Evolutionary conservation across 2,329 filamentous ascomycete genomes (phyloP).

Genomic region (Fusarium duplospermum): DNA sequence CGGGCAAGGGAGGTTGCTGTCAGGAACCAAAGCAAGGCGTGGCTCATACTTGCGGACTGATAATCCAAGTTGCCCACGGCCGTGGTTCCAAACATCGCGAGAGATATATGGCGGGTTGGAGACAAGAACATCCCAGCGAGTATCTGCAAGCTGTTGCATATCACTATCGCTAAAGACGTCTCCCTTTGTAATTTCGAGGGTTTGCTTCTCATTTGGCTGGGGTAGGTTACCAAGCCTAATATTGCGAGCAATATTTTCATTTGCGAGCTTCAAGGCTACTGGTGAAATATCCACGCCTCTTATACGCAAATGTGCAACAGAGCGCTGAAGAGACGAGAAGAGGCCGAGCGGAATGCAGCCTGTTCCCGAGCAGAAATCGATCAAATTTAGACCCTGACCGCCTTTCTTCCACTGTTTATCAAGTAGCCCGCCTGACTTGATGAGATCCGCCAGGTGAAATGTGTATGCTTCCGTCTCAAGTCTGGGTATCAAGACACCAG

Average conservation of each 20-base stretch:
- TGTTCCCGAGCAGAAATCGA: conserved; percentile 91
- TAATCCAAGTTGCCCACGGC: conserved; percentile 64
- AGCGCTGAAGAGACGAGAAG: conserved; percentile 67
- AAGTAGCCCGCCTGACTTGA: conserved; percentile 46
- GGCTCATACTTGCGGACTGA: conserved; percentile 89
- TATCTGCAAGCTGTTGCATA: conserved; percentile 42
- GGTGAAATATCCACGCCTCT: conserved; percentile 80
- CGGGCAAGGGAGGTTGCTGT: conserved; percentile 44
- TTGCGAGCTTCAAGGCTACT: conserved; percentile 73
- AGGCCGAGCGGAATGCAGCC: conserved; percentile 89
- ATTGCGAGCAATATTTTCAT: conserved; percentile 71
- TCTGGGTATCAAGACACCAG: conserved; percentile 88
- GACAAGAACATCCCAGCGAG: conserved; percentile 73
- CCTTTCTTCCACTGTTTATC: conserved; percentile 10
- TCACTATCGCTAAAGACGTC: conserved; percentile 61
- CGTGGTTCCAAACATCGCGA: conserved; percentile 54
- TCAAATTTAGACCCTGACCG: conserved; percentile 63
- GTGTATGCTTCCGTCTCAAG: conserved; percentile 79
- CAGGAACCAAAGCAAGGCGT: conserved; percentile 77
- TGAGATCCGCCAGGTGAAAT: conserved; percentile 62
- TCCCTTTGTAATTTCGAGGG: conserved; percentile 58
- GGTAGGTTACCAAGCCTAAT: conserved; percentile 40
- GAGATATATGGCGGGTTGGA: conserved; percentile 96
- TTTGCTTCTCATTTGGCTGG: conserved; percentile 28
- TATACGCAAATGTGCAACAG: conserved; percentile 60